phyloP scores from a whole-genome alignment of 768 basidiomycete species.

The Coprinopsis sp. region DNA sequence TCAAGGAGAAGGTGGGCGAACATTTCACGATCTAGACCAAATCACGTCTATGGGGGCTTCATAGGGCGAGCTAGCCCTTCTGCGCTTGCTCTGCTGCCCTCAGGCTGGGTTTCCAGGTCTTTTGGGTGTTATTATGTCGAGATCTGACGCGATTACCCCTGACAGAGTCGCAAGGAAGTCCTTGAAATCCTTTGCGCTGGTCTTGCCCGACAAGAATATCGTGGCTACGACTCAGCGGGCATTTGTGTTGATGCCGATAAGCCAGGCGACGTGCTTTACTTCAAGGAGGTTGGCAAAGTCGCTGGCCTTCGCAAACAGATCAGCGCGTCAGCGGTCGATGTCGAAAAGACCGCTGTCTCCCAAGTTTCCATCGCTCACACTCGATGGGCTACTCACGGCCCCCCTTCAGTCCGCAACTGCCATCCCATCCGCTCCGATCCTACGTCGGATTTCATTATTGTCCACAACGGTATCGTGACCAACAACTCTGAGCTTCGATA shows the following conservation, averaged over 20 bases:
- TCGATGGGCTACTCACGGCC: constrained; percentile 98
- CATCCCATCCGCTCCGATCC: constrained; percentile 89
- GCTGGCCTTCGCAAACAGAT: constrained; percentile 89
- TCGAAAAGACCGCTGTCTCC: constrained; percentile 69
- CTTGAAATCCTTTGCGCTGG: constrained; percentile 89
- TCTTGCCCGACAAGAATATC: constrained; percentile 93
- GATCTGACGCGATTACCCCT: constrained; percentile 17
- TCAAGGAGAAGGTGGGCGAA: constrained; percentile 82
- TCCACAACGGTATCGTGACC: constrained; percentile 99
- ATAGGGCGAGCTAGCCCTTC: not conserved
- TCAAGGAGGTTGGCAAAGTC: constrained; percentile 99
- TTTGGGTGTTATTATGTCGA: constrained; percentile 1
- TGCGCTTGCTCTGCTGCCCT: not conserved
- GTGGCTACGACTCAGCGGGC: constrained; percentile 96
- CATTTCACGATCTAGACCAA: not conserved
- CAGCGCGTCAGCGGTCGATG: constrained; percentile 62
- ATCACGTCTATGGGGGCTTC: constrained; percentile 5
- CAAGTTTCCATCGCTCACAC: constrained; percentile 99
- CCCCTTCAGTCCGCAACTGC: constrained; percentile 84
- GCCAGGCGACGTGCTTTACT: constrained; percentile 68
- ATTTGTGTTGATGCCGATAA: constrained; percentile 90
- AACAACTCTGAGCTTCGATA: constrained; percentile 84
- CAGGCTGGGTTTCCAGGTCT: not conserved
- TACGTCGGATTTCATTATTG: constrained; percentile 80
- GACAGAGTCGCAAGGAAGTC: constrained; percentile 81